Conservation (phyloP, 805 yeast species). For the Barnettozyma californica region DNA sequence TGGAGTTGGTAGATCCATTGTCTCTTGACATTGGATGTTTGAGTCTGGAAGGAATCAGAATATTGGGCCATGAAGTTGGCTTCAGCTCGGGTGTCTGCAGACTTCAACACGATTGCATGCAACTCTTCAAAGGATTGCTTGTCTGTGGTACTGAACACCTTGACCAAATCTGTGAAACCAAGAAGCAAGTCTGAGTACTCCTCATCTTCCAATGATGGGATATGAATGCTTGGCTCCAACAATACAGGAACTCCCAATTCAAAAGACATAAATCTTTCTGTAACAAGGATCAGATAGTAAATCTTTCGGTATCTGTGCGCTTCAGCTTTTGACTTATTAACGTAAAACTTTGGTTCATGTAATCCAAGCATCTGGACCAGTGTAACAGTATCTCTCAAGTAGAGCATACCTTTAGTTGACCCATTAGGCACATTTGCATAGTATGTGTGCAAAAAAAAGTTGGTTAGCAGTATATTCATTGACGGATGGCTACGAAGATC, state of each 20-base stretch:
- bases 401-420: constrained; percentile 14
- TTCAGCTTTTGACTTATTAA: constrained; percentile 11
- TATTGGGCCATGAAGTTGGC: constrained; percentile 2
- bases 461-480: constrained; percentile 13
- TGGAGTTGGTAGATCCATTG: constrained; percentile 21
- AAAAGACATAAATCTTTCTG: constrained; percentile 21
- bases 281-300: constrained; percentile 19
- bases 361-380: constrained; percentile 19
- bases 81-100: neutral
- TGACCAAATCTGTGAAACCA: constrained; percentile 22
- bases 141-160: constrained; percentile 22
- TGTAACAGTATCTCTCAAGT: constrained; percentile 21
- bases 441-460: constrained; percentile 20
- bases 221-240: constrained; percentile 20
- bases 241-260: constrained; percentile 19
- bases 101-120: constrained; percentile 14
- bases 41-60: constrained; percentile 11
- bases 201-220: constrained; percentile 21
- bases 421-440: constrained; percentile 18
- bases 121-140: constrained; percentile 20
- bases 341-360: constrained; percentile 17
- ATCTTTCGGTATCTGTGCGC: constrained; percentile 21
- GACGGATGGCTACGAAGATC: constrained; percentile 16
- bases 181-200: constrained; percentile 21
- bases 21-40: constrained; percentile 16